phyloP scores from a whole-genome alignment of 495 filamentous ascomycete genomes.

The Penicillium antarcticum region DNA sequence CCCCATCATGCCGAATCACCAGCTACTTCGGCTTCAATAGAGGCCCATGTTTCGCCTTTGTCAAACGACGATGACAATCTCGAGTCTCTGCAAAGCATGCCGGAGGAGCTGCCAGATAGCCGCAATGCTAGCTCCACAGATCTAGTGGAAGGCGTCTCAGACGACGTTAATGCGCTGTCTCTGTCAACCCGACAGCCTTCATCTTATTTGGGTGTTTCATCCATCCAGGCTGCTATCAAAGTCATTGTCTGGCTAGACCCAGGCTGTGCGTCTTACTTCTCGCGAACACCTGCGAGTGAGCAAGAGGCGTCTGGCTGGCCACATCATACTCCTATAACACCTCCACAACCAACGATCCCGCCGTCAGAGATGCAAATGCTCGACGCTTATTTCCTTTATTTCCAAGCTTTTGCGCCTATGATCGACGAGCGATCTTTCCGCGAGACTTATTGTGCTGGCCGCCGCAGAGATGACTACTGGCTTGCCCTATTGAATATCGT shows the following conservation, averaged over 20 bases:
- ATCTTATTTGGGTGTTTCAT: conserved; percentile 79
- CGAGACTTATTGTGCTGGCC: conserved; percentile 64
- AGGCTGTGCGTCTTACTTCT: conserved; percentile 54
- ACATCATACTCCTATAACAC: conserved; percentile 28
- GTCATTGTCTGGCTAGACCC: conserved; percentile 78
- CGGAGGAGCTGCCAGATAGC: conserved; percentile 30
- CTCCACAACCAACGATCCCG: conserved; percentile 24
- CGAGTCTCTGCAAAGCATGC: conserved; percentile 41
- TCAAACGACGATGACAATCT: conserved; percentile 41
- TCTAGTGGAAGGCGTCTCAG: conserved; percentile 64
- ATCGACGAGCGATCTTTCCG: conserved; percentile 74
- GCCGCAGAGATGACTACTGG: conserved; percentile 69
- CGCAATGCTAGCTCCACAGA: conserved; percentile 32
- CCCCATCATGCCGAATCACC: conserved; percentile 37
- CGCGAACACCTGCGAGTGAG: conserved; percentile 31
- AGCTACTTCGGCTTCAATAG: conserved; percentile 33
- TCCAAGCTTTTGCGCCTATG: conserved; percentile 74
- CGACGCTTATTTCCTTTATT: conserved; percentile 73
- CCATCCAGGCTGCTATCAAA: conserved; percentile 75
- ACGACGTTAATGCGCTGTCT: conserved; percentile 81
- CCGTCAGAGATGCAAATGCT: conserved; percentile 55
- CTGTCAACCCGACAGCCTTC: conserved; percentile 66
- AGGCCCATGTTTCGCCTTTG: conserved; percentile 38
- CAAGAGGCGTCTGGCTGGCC: conserved; percentile 12
- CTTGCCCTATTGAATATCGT: conserved; percentile 77